Percentiles rank a stretch among this genome's conserved stretches.
Evolutionary conservation across 1,139 yeast species (phyloP).

Genomic region (Pneumocystis sp.): DNA sequence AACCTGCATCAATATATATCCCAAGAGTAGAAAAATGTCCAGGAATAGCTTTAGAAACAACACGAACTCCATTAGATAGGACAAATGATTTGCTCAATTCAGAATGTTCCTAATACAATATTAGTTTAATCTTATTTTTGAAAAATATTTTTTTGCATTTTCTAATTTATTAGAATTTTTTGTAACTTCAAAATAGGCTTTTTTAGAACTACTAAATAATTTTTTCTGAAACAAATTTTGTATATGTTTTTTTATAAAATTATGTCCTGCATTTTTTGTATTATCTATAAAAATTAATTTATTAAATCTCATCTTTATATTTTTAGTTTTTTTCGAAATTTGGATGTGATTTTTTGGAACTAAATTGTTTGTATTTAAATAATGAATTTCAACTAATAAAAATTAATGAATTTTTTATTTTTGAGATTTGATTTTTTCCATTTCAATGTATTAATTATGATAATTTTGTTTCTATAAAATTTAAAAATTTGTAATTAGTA

Average conservation of each 20-base stretch:
- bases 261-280: not conserved
- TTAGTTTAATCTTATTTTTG: not conserved
- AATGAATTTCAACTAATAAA: not conserved
- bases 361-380: not conserved
- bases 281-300: not conserved
- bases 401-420: not conserved
- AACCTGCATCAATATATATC: slow-evolving; percentile 78
- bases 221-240: not conserved
- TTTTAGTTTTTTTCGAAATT: not conserved
- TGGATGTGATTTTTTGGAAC: not conserved
- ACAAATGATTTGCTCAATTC: not conserved
- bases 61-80: slow-evolving; percentile 60
- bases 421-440: not conserved
- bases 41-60: slow-evolving; percentile 74
- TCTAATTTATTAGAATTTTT: not conserved
- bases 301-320: not conserved
- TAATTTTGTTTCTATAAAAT: not conserved
- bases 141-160: not conserved
- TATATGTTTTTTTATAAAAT: not conserved
- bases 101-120: not conserved
- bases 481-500: not conserved
- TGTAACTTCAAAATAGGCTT: not conserved
- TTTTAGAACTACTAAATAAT: not conserved
- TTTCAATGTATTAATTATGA: not conserved
- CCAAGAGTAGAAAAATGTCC: slow-evolving; percentile 90